Base-by-base conservation (phyloP, 148 eudicot species). In the Rheum nobile region DNA sequence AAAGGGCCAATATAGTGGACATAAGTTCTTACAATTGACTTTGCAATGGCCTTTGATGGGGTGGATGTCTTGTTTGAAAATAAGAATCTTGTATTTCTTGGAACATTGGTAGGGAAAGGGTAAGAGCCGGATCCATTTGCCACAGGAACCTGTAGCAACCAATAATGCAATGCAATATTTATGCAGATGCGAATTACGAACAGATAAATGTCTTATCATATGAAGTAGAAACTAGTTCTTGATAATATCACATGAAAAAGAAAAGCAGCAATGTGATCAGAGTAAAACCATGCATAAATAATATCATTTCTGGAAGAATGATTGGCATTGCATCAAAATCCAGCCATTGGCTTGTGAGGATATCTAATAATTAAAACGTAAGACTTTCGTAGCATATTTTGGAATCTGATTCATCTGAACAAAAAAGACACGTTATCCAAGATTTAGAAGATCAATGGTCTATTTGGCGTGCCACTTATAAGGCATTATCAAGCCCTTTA, bases 1-100 rank as follows among this genome's bases (percentile, higher is more conserved):
- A 65, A 67, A 38, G 50, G n/a, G 73, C 50, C 73, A 71, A 65
- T 28, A 17, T 16, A 65, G 31, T 16, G 39, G 39, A 32, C 38
- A 65, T 16, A 57, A 32, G 32, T 65, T 82, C 97, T 88, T 90
- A 95, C 99, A 67, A 95, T 90, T 39, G 99, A 91, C 80, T 95
- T 95, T 34, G 99, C 97, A 83, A 95, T 83, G 46, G 99, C 93
- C 81, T 95, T 91, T 7, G 97, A 82, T 39, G 97, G 97, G 79
- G 92, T 88, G 67, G 79, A 77, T 55, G 89, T 73, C 84, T 85
- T 89, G 82, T 90, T 87, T 63, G 99, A 82, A 79, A 95, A 95
- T 81, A 95, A 84, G 83, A 91, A 92, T 78, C 96, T 88, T 76
- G 93, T 95, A 82, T 92, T 90, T 78, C 94, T 87, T 8, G 99